These are phyloP conservation scores for Ceratobasidium papillatum DNA, from an alignment of 1,284 basidiomycete species.

Conservation along the genomic window DNA sequence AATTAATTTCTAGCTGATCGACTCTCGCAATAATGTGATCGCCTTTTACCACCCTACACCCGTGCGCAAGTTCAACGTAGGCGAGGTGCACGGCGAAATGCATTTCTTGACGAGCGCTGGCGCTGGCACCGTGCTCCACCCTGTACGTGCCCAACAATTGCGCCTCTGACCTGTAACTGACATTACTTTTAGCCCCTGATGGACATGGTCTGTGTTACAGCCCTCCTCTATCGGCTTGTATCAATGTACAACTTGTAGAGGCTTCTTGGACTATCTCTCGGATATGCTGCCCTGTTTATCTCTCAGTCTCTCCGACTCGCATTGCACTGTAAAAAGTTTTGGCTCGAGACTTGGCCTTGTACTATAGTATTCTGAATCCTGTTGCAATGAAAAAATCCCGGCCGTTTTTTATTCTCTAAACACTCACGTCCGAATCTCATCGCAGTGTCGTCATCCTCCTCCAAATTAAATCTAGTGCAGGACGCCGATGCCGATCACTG, in stretches of 20 bases:
- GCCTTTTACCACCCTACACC: slow-evolving; percentile 79
- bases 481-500: slow-evolving; percentile 6
- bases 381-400: slow-evolving; percentile 21
- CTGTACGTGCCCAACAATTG: slow-evolving; percentile 37
- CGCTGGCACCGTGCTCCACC: slow-evolving; percentile 77
- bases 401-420: slow-evolving; percentile 23
- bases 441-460: slow-evolving; percentile 35
- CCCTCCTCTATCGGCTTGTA: slow-evolving; percentile 73
- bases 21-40: slow-evolving; percentile 70
- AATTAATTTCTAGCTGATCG: slow-evolving; percentile 64
- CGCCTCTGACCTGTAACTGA: slow-evolving; percentile 11
- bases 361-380: slow-evolving; percentile 31
- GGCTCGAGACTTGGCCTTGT: slow-evolving; percentile 33
- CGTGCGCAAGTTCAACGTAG: slow-evolving; percentile 78
- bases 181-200: slow-evolving; percentile 66
- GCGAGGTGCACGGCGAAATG: slow-evolving; percentile 82
- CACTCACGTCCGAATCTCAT: background rate
- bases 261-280: background rate
- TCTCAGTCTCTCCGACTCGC: slow-evolving; percentile 20
- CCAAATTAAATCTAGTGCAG: slow-evolving; percentile 23
- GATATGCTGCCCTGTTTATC: slow-evolving; percentile 23
- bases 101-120: slow-evolving; percentile 80
- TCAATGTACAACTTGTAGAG: slow-evolving; percentile 40
- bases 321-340: slow-evolving; percentile 40
- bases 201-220: slow-evolving; percentile 82